Evolutionary conservation across 768 basidiomycete genomes (phyloP).

Genomic region (Trametes punicea): DNA sequence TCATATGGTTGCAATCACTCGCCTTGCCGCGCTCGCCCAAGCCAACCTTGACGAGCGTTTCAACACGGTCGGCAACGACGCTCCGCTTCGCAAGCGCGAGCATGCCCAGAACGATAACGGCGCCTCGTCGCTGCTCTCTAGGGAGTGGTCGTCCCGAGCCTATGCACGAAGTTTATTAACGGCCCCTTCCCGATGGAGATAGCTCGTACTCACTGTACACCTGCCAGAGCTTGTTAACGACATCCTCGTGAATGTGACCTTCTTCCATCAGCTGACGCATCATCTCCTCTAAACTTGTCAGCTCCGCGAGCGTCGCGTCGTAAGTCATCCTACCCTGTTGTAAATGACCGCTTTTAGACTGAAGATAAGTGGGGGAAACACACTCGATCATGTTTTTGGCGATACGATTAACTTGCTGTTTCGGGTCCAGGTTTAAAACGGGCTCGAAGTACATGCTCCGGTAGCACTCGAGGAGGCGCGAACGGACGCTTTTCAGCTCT

Average conservation of each 20-base stretch:
- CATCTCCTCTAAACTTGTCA: conserved; percentile 95
- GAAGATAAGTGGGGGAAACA: conserved; percentile 29
- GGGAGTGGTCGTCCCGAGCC: conserved; percentile 76
- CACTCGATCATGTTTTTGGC: conserved; percentile 98
- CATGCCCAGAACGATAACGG: conserved; percentile 97
- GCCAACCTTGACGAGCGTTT: conserved; percentile 81
- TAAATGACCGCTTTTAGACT: not conserved
- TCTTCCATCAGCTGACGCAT: conserved; percentile 96
- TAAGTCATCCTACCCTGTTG: conserved; percentile 70
- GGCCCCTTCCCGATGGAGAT: not conserved
- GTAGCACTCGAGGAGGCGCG: conserved; percentile 87
- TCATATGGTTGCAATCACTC: conserved; percentile 4
- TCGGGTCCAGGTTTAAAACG: conserved; percentile 65
- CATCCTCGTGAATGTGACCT: conserved; percentile 74
- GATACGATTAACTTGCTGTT: conserved; percentile 87
- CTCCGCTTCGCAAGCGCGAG: conserved; percentile 79
- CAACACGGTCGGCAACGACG: conserved; percentile 79
- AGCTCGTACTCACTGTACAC: conserved; percentile 72
- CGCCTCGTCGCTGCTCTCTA: conserved; percentile 83
- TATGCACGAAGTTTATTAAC: conserved; percentile 28
- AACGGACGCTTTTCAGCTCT: conserved; percentile 85
- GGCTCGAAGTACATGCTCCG: conserved; percentile 85
- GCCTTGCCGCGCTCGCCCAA: conserved; percentile 85
- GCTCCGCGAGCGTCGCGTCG: conserved; percentile 87
- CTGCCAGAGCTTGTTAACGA: conserved; percentile 91